Conservation (phyloP, 768 basidiomycete genomes). For the Leccinum longicurvipes region DNA sequence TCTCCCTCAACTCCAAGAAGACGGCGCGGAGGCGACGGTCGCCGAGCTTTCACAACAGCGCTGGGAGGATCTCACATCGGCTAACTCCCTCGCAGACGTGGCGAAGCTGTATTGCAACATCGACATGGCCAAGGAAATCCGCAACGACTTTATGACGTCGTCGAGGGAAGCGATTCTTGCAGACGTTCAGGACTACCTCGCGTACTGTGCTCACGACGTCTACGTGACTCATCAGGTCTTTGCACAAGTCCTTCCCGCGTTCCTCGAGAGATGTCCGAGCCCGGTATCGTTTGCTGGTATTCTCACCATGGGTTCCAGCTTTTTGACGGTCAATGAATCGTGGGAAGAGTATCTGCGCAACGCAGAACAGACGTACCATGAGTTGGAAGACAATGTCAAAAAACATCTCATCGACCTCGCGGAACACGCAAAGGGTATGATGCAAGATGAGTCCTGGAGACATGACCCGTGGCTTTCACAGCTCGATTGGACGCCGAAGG, state of each 20-base stretch:
- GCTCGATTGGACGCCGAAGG: slow-evolving; percentile 93
- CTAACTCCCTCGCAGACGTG: slow-evolving; percentile 90
- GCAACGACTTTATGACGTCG: slow-evolving; percentile 72
- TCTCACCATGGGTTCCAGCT: slow-evolving; percentile 86
- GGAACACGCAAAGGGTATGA: slow-evolving; percentile 47
- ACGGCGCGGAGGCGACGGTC: slow-evolving; percentile 38
- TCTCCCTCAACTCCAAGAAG: slow-evolving; percentile 35
- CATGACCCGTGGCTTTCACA: slow-evolving; percentile 83
- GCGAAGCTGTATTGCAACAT: slow-evolving; percentile 87
- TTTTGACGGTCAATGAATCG: slow-evolving; percentile 83
- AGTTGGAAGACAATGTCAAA: slow-evolving; percentile 62
- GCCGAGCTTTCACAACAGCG: slow-evolving; percentile 49
- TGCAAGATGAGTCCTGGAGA: slow-evolving; percentile 55
- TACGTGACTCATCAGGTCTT: slow-evolving; percentile 81
- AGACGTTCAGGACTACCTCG: slow-evolving; percentile 68
- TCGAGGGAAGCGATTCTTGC: slow-evolving; percentile 61
- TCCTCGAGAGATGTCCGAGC: slow-evolving; percentile 80
- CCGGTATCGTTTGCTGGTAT: slow-evolving; percentile 93
- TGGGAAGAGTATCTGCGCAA: slow-evolving; percentile 82
- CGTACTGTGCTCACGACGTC: slow-evolving; percentile 87
- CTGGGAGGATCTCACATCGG: slow-evolving; percentile 93
- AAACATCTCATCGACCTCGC: slow-evolving; percentile 66
- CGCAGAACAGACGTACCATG: slow-evolving; percentile 74
- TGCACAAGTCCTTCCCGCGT: slow-evolving; percentile 71
- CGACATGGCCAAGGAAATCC: slow-evolving; percentile 69